phyloP scores from a whole-genome alignment of 2,329 filamentous ascomycete genomes.

The Thielaviopsis populi region DNA sequence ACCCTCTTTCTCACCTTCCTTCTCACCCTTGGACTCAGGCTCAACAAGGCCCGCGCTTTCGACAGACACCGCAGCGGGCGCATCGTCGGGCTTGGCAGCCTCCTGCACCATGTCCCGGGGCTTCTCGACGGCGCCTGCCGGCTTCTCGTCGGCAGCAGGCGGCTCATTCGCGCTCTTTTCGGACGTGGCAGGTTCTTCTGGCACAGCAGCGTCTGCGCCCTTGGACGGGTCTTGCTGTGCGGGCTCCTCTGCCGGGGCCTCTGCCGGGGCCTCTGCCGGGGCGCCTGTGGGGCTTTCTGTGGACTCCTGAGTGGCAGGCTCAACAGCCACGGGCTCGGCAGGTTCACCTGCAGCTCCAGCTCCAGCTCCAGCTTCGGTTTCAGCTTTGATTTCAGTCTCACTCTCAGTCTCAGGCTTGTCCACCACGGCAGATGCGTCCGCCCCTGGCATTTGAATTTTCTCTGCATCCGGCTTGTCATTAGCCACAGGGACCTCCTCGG shows the following conservation, averaged over 20 bases:
- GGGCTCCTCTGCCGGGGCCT: neutral
- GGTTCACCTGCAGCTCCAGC: neutral
- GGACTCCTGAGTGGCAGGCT: neutral
- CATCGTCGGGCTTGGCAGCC: too few species aligned
- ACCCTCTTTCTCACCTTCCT: neutral
- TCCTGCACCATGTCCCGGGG: too few species aligned
- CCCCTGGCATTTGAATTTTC: neutral
- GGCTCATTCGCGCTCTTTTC: too few species aligned
- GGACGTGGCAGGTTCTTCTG: too few species aligned
- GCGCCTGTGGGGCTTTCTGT: constrained; percentile 8
- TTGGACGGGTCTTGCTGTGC: too few species aligned
- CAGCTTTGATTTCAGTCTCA: neutral
- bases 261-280: constrained; percentile 3
- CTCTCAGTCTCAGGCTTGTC: neutral
- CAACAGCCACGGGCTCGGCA: neutral
- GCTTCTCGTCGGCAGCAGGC: too few species aligned
- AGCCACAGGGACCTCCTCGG: neutral
- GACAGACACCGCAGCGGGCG: too few species aligned
- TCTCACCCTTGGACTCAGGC: too few species aligned
- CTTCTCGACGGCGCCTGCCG: too few species aligned
- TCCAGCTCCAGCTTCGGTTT: neutral
- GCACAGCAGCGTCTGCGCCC: too few species aligned
- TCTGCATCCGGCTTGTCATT: neutral
- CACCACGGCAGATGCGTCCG: neutral
- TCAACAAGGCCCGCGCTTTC: too few species aligned